phyloP scores from a whole-genome alignment of 2,329 filamentous ascomycete genomes.

The Emericellopsis atlantica region DNA sequence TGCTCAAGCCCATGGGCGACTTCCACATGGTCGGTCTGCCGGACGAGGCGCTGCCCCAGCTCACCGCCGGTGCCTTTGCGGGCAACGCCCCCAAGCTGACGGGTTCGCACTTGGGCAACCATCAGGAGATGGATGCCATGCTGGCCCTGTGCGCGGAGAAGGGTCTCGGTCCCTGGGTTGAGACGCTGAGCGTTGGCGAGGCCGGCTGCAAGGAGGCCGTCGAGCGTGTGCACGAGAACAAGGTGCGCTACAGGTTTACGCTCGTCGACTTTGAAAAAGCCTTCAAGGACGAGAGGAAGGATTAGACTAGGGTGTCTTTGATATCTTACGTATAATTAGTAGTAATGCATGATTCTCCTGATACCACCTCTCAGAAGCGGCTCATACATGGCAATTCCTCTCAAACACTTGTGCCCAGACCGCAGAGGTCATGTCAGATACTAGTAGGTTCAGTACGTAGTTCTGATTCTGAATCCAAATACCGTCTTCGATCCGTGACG shows the following conservation, averaged over 20 bases:
- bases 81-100: constrained; percentile 35
- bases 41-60: constrained; percentile 18
- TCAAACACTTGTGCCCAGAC: no score
- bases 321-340: no score
- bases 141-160: constrained; percentile 41
- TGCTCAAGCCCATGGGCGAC: constrained; percentile 45
- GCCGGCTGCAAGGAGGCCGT: constrained; percentile 59
- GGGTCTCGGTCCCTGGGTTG: constrained; percentile 41
- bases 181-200: constrained; percentile 39
- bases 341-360: no score
- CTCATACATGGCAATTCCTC: no score
- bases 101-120: constrained; percentile 31
- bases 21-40: constrained; percentile 49
- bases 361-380: no score
- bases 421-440: no score
- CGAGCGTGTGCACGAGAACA: constrained; percentile 54
- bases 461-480: no score
- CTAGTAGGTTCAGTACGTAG: no score
- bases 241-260: constrained; percentile 62
- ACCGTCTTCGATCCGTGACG: no score
- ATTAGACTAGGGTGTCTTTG: background rate
- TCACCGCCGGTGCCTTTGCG: constrained; percentile 33
- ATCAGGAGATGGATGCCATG: constrained; percentile 46
- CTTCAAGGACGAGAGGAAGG: constrained; percentile 23
- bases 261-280: constrained; percentile 55